These are phyloP conservation scores for Ustilago sp. DNA, from an alignment of 1,284 basidiomycete species.

Conservation along the genomic window DNA sequence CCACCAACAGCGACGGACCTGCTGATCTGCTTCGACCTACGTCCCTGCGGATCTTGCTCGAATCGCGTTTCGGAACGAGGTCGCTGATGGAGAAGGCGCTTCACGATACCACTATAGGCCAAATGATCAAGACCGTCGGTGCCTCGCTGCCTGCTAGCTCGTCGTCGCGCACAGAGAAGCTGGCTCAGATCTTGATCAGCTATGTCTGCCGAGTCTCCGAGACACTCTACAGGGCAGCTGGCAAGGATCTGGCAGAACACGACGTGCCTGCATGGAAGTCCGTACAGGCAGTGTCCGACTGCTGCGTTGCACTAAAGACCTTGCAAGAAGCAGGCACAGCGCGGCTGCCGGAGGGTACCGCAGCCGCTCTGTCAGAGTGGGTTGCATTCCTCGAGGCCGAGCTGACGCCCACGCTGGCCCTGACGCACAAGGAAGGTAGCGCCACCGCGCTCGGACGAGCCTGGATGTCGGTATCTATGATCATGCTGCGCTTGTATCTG, in stretches of 20 bases:
- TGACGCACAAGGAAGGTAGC: background rate
- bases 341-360: slow-evolving; percentile 19
- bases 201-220: slow-evolving; percentile 30
- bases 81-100: slow-evolving; percentile 35
- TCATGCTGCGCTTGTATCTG: slow-evolving; percentile 80
- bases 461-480: slow-evolving; percentile 78
- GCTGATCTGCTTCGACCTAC: slow-evolving; percentile 43
- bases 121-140: slow-evolving; percentile 40
- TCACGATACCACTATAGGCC: slow-evolving; percentile 35
- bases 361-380: slow-evolving; percentile 29
- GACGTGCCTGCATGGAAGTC: slow-evolving; percentile 18
- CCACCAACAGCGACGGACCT: slow-evolving; percentile 27
- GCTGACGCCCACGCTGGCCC: slow-evolving; percentile 4
- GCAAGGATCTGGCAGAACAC: slow-evolving; percentile 21
- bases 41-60: slow-evolving; percentile 29
- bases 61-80: slow-evolving; percentile 34
- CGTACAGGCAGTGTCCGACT: background rate
- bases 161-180: slow-evolving; percentile 32
- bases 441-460: slow-evolving; percentile 71
- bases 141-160: slow-evolving; percentile 45
- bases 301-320: slow-evolving; percentile 13
- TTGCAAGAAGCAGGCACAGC: slow-evolving; percentile 12
- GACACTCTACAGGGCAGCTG: slow-evolving; percentile 26
- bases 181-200: slow-evolving; percentile 17
- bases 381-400: slow-evolving; percentile 16